phyloP scores from a whole-genome alignment of 306 rosid species.

The Amphicarpaea edgeworthii region DNA sequence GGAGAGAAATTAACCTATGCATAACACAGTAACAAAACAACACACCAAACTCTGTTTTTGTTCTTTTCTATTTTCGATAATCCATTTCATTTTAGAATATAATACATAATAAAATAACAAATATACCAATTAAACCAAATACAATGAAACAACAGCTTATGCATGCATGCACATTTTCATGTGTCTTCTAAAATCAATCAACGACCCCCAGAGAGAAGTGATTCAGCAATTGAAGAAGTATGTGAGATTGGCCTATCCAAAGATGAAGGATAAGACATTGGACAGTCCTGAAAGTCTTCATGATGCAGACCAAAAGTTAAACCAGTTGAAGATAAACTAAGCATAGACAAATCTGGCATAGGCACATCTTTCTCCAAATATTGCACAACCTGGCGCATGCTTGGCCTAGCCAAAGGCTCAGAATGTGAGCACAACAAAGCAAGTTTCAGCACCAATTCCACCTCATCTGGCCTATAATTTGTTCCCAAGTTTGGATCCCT shows the following conservation, averaged over 20 bases:
- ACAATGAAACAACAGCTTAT: neutral
- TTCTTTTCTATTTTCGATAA: neutral
- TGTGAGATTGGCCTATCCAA: slow-evolving; percentile 41
- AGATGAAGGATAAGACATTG: slow-evolving; percentile 54
- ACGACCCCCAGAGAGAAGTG: slow-evolving; percentile 63
- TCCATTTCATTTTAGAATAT: neutral
- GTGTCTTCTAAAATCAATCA: slow-evolving; percentile 33
- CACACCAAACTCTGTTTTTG: neutral
- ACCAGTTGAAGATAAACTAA: slow-evolving; percentile 49
- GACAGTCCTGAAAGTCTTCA: slow-evolving; percentile 50
- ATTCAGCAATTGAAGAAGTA: slow-evolving; percentile 51
- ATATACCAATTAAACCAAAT: neutral
- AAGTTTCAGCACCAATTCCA: slow-evolving; percentile 63
- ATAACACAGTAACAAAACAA: neutral
- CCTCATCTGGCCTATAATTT: slow-evolving; percentile 49
- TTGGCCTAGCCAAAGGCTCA: slow-evolving; percentile 60
- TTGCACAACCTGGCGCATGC: slow-evolving; percentile 64
- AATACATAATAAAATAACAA: slow-evolving; percentile 14
- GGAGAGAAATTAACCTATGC: too few relatives aligned
- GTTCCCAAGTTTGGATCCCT: slow-evolving; percentile 58
- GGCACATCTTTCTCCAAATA: slow-evolving; percentile 54
- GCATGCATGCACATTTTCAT: neutral
- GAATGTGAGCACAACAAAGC: slow-evolving; percentile 67
- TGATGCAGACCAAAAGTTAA: slow-evolving; percentile 33
- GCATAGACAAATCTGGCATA: slow-evolving; percentile 47